Percentiles rank a stretch among this genome's conserved stretches.
Evolutionary conservation across 345 rosid genomes (phyloP).

Genomic region (Populus pruinosa): DNA sequence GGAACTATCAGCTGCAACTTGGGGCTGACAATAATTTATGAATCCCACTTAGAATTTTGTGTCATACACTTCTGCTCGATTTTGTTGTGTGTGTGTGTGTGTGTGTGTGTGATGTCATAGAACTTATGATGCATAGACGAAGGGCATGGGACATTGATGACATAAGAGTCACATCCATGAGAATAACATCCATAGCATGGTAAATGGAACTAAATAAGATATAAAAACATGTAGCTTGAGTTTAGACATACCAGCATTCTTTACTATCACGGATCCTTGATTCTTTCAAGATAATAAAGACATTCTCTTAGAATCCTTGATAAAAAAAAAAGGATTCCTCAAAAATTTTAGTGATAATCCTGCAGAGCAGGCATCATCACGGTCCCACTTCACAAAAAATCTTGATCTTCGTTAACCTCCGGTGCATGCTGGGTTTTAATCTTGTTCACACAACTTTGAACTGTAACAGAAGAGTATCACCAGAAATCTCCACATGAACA

Average conservation of each 20-base stretch:
- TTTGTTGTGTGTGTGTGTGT: background rate
- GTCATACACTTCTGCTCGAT: background rate
- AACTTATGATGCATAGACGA: background rate
- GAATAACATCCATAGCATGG: background rate
- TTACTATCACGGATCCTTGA: background rate
- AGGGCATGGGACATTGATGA: background rate
- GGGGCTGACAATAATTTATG: background rate
- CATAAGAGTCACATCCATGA: background rate
- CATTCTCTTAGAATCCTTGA: background rate
- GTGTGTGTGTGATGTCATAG: background rate
- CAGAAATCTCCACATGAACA: slow-evolving; percentile 98
- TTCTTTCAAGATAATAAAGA: background rate
- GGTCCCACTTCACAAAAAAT: background rate
- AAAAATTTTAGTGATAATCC: background rate
- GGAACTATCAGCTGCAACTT: background rate
- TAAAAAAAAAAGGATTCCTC: background rate
- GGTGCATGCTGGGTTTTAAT: background rate
- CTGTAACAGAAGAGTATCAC: slow-evolving; percentile 38
- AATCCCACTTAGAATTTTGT: background rate
- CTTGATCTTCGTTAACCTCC: background rate
- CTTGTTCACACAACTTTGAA: slow-evolving; percentile 1
- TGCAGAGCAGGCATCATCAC: background rate
- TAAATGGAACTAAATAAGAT: background rate
- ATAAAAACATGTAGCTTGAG: background rate
- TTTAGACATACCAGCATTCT: background rate